Evolutionary conservation across 75 land plant genomes (phyloP).

Genomic region (Selaginella tamariscina): DNA sequence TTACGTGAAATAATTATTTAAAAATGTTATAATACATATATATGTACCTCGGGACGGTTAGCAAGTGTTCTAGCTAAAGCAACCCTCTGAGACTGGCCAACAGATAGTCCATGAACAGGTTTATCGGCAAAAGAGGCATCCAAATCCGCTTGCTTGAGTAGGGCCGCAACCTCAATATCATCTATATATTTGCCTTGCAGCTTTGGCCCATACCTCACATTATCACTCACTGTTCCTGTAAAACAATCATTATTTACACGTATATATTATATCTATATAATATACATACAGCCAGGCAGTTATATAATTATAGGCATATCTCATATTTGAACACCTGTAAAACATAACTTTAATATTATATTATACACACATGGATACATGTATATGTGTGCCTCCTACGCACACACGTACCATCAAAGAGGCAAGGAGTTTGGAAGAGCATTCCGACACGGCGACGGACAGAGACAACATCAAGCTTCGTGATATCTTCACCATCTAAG

Average conservation of each 20-base stretch:
- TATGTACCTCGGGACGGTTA: slow-evolving; percentile 68
- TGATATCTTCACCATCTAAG: slow-evolving; percentile 66
- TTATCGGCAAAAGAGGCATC: slow-evolving; percentile 44
- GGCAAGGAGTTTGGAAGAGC: slow-evolving; percentile 81
- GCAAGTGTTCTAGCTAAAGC: slow-evolving; percentile 89
- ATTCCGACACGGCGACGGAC: slow-evolving; percentile 82
- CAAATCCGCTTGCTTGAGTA: slow-evolving; percentile 53
- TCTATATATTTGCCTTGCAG: slow-evolving; percentile 45
- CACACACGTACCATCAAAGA: slow-evolving; percentile 84
- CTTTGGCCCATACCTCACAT: slow-evolving; percentile 68
- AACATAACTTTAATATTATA: too few species aligned
- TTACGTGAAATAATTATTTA: not conserved
- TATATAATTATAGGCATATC: too few species aligned
- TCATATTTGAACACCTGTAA: too few species aligned
- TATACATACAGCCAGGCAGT: too few species aligned
- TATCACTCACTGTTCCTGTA: slow-evolving; percentile 78
- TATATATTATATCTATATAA: too few species aligned
- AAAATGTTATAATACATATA: not conserved
- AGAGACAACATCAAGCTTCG: slow-evolving; percentile 44
- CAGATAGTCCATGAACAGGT: slow-evolving; percentile 45
- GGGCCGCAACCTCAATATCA: slow-evolving; percentile 43
- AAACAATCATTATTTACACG: too few species aligned
- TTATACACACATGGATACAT: too few species aligned
- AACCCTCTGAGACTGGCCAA: slow-evolving; percentile 92
- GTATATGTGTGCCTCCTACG: too few species aligned